A percentile compares a stretch with the other conserved stretches of the same genome.
phyloP scores from a whole-genome alignment of 352 stramenopile species.

The Globisporangium camurandrum region DNA sequence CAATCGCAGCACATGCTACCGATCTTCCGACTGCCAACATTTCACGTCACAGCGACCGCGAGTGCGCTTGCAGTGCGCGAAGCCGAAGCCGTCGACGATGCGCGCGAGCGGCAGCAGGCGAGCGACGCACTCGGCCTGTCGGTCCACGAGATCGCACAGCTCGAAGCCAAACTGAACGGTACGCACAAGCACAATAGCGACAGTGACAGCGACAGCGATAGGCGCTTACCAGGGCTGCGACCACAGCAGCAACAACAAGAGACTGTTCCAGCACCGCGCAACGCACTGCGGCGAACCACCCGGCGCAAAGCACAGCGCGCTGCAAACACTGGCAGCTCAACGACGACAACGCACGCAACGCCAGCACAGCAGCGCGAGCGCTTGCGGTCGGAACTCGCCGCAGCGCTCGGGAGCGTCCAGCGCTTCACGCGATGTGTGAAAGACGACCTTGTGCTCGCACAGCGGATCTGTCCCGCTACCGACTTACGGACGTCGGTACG shows the following conservation, averaged over 20 bases:
- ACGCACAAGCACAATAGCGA: neutral
- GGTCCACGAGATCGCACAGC: constrained; percentile 51
- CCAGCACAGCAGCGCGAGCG: constrained; percentile 9
- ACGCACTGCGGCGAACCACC: neutral
- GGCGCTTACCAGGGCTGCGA: constrained; percentile 2
- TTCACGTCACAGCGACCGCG: constrained; percentile 39
- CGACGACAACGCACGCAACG: neutral
- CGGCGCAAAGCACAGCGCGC: constrained; percentile 1
- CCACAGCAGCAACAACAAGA: neutral
- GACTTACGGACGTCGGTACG: constrained; percentile 49
- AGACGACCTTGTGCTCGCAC: constrained; percentile 57
- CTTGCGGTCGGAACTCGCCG: constrained; percentile 49
- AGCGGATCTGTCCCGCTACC: constrained; percentile 58
- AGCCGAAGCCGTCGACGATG: constrained; percentile 36
- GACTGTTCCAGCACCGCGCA: neutral
- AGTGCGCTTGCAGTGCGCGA: constrained; percentile 28
- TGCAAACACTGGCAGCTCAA: neutral
- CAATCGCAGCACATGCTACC: constrained; percentile 46
- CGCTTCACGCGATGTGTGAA: constrained; percentile 63
- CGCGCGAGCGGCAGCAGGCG: constrained; percentile 46
- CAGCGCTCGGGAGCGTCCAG: constrained; percentile 52
- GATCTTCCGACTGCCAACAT: constrained; percentile 58
- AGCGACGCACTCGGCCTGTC: constrained; percentile 56
- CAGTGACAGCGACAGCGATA: no score
- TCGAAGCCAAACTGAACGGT: constrained; percentile 49